phyloP scores from a whole-genome alignment of 169 alveolate species.

The Blepharisma undulans region DNA sequence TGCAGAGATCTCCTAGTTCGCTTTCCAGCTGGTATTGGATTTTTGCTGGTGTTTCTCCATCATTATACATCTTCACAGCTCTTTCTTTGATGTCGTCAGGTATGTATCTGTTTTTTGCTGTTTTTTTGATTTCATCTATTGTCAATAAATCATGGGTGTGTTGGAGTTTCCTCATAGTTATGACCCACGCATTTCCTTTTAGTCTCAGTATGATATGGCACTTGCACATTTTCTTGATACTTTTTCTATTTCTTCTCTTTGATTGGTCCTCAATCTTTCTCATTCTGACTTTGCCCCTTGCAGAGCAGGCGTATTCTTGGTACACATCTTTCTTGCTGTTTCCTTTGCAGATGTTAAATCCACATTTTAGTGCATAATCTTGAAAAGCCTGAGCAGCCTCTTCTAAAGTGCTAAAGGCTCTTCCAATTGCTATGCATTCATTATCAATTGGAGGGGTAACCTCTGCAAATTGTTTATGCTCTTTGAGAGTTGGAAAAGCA shows the following conservation, averaged over 20 bases:
- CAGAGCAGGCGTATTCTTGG: conserved; percentile 38
- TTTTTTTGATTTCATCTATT: conserved; percentile 5
- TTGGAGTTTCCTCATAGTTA: conserved; percentile 22
- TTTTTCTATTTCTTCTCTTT: conserved; percentile 35
- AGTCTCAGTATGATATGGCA: conserved; percentile 33
- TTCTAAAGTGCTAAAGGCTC: conserved; percentile 9
- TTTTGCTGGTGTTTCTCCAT: conserved; percentile 37
- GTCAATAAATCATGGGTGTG: conserved; percentile 23
- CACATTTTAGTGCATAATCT: conserved; percentile 18
- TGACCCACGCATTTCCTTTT: conserved; percentile 23
- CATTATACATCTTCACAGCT: conserved; percentile 9
- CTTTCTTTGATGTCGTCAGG: conserved; percentile 18
- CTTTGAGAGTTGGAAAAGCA: neutral
- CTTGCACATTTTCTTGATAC: conserved; percentile 45
- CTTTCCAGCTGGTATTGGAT: conserved; percentile 24
- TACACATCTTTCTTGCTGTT: conserved; percentile 36
- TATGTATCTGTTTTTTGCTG: conserved; percentile 35
- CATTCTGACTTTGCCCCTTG: conserved; percentile 37
- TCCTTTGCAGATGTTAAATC: conserved; percentile 37
- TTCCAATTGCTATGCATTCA: conserved; percentile 3
- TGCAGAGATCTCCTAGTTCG: conserved; percentile 32
- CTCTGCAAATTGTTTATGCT: neutral
- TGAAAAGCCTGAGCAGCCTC: conserved; percentile 14
- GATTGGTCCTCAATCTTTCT: neutral
- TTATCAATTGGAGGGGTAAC: neutral